Evolutionary conservation across 768 basidiomycete genomes (phyloP), one percentile per base, ranked within the genome.

Genomic region (Leccinum uliginosum): DNA sequence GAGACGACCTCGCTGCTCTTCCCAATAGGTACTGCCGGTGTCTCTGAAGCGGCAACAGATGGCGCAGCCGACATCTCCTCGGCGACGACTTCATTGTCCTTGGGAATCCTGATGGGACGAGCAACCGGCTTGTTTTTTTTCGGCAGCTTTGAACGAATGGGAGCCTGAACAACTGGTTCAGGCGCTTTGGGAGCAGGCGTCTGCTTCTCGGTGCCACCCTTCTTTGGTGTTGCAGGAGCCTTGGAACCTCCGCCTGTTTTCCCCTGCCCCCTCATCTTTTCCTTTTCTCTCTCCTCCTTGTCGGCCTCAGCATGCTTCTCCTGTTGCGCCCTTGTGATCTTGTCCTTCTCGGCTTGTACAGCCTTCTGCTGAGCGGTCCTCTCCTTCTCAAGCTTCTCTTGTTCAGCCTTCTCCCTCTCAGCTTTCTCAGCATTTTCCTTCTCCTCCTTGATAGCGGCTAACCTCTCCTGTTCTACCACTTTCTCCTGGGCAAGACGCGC

Each of bases 141-240:
- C 6, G 90, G 87, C 72, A 89, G 85, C 70, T 86, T 91, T 23
- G 90, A 91, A 40, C 90, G 75, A 32, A 92, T 80, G 17, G 90
- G 89, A 11, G 83, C 84, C 65, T 91, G 90, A 3, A 76, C 64
- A 5, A 71, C 66, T n/a, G 76, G 71, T 46, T 80, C 78, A 3
- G 61, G 61, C 4, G 30, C 52, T 51, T 65, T 67, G n/a, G 59
- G 43, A 4, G 58, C 46, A 10, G 63, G 21, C 2, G 59, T n/a
- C 34, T 62, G 62, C 44, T 69, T 73, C 23, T 67, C 59, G 12
- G 45, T 34, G 21, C 59, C 21, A 1, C 52, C 40, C 46, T 60
- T 71, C 34, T 69, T 68, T 8, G 44, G 48, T 1, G 60, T 47
- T 6, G 47, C 24, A 14, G 65, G 15, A 11, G 61, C 56, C 59